Percentiles rank a stretch among this genome's conserved stretches.
These are phyloP conservation scores for Asterella californica DNA, from an alignment of 225 moss, liverwort and hornwort genomes.

Conservation along the genomic window DNA sequence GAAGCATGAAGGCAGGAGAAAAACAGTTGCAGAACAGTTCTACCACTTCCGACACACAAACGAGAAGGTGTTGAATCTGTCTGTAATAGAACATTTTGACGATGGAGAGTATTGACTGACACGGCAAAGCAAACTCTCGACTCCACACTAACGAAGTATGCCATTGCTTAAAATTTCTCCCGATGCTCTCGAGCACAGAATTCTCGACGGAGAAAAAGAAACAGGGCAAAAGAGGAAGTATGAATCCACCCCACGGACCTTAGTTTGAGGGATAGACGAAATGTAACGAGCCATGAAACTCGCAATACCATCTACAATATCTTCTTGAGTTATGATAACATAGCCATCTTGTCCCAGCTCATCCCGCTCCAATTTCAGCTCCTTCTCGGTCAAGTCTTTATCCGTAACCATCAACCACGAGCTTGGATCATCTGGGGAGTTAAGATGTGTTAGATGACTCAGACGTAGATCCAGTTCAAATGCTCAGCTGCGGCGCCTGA, in stretches of 20 bases:
- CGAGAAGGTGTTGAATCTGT: too few relatives aligned
- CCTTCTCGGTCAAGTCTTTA: conserved; percentile 49
- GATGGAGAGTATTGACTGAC: background rate
- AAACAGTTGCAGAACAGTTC: background rate
- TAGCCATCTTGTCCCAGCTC: conserved; percentile 62
- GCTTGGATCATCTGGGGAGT: conserved; percentile 56
- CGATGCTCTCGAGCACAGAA: too few relatives aligned
- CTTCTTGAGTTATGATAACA: conserved; percentile 71
- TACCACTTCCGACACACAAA: too few relatives aligned
- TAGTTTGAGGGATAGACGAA: conserved; percentile 63
- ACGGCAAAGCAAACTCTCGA: background rate
- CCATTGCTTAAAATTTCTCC: background rate
- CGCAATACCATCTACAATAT: conserved; percentile 77
- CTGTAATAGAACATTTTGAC: too few relatives aligned
- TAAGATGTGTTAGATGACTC: background rate
- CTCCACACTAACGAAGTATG: background rate
- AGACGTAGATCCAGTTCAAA: background rate
- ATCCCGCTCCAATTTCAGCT: conserved; percentile 54
- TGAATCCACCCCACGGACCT: conserved; percentile 40
- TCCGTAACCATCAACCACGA: conserved; percentile 71
- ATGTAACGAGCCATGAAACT: conserved; percentile 72
- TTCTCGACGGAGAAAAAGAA: background rate
- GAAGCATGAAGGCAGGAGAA: background rate
- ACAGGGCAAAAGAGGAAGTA: background rate
- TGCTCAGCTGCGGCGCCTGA: background rate